Evolutionary conservation across 495 filamentous ascomycete species (phyloP).

Genomic region (Saxispiralis lemnorum): DNA sequence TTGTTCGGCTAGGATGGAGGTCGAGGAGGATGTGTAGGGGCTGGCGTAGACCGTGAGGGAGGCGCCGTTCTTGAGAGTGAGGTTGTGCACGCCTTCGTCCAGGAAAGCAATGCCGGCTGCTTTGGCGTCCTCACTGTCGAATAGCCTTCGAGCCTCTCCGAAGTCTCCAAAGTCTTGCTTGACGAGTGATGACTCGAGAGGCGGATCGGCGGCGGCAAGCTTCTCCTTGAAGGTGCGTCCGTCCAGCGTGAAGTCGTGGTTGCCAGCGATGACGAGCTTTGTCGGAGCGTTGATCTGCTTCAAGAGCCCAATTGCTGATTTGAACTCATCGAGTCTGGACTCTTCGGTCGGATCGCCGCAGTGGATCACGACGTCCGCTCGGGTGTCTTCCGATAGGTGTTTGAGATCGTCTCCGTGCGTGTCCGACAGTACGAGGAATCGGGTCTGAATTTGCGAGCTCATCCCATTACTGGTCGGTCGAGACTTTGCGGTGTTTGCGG

Average conservation of each 20-base stretch:
- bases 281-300: slow-evolving; percentile 40
- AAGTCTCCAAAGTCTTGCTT: slow-evolving; percentile 3
- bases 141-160: slow-evolving; percentile 23
- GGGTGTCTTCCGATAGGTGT: slow-evolving; percentile 14
- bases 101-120: slow-evolving; percentile 41
- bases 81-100: slow-evolving; percentile 43
- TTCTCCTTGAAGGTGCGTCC: slow-evolving; percentile 5
- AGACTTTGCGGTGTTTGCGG: too few relatives aligned
- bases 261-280: slow-evolving; percentile 67
- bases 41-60: slow-evolving; percentile 48
- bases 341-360: slow-evolving; percentile 55
- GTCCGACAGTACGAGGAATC: slow-evolving; percentile 23
- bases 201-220: slow-evolving; percentile 5
- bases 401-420: slow-evolving; percentile 17
- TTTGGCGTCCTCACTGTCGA: slow-evolving; percentile 31
- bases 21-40: slow-evolving; percentile 33
- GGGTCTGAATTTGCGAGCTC: slow-evolving; percentile 10
- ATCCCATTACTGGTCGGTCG: too few relatives aligned
- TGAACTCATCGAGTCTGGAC: slow-evolving; percentile 39
- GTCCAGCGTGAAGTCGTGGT: slow-evolving; percentile 64
- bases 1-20: slow-evolving; percentile 33
- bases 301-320: slow-evolving; percentile 36
- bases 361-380: slow-evolving; percentile 50
- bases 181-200: not conserved
- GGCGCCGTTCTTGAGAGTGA: slow-evolving; percentile 40